phyloP scores from a whole-genome alignment of 2,329 filamentous ascomycete genomes.

The Fusarium tanahbumbuense region DNA sequence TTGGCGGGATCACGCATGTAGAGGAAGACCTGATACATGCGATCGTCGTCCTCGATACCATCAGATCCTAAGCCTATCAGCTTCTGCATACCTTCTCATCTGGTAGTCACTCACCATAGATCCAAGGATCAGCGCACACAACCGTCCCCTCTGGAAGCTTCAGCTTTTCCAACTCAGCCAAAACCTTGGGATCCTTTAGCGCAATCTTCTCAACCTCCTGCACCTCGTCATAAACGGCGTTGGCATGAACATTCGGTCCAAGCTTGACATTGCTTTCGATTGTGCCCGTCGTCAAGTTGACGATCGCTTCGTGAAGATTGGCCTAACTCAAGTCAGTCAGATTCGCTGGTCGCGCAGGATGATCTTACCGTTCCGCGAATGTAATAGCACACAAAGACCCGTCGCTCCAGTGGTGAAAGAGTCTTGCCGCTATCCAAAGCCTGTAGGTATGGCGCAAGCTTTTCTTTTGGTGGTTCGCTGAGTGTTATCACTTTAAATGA shows the following conservation, averaged over 20 bases:
- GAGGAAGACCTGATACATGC: conserved; percentile 41
- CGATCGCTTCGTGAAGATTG: conserved; percentile 33
- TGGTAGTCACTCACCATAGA: conserved; percentile 23
- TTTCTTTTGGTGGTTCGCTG: conserved; percentile 33
- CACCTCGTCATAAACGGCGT: conserved; percentile 34
- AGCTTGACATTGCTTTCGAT: conserved; percentile 38
- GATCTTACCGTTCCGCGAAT: conserved; percentile 26
- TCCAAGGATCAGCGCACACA: conserved; percentile 36
- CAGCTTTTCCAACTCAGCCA: conserved; percentile 30
- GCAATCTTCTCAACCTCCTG: conserved; percentile 36
- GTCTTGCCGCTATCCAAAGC: conserved; percentile 17
- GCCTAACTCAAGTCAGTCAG: conserved; percentile 10
- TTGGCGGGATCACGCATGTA: conserved; percentile 36
- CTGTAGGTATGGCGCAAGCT: conserved; percentile 25
- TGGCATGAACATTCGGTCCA: conserved; percentile 28
- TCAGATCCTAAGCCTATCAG: conserved; percentile 27
- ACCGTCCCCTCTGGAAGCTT: conserved; percentile 34
- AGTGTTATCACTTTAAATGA: conserved; percentile 40
- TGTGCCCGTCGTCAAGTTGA: conserved; percentile 26
- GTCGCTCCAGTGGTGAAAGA: conserved; percentile 16
- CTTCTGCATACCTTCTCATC: fast-evolving
- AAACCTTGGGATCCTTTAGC: conserved; percentile 23
- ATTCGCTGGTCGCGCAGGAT: fast-evolving
- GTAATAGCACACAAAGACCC: conserved; percentile 37
- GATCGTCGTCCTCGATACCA: conserved; percentile 30